Evolutionary conservation across 192 early-diverging fungal species (phyloP).

Genomic region (Diversispora epigaea): DNA sequence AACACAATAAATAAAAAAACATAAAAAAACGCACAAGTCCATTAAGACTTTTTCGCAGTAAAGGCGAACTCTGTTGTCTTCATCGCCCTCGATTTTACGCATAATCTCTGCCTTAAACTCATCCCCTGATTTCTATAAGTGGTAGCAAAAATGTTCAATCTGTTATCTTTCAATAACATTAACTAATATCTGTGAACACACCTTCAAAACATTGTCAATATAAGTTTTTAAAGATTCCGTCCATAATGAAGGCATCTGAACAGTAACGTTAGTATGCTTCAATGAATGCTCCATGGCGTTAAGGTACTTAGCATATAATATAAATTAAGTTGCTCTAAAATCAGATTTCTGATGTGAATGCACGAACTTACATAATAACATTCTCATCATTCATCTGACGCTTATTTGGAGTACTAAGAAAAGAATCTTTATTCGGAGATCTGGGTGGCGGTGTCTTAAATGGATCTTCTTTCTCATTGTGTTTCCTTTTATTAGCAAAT

Average conservation of each 20-base stretch:
- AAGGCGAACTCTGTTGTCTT: slow-evolving; percentile 5
- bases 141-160: not conserved
- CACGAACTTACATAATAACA: slow-evolving; percentile 20
- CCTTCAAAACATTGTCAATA: not conserved
- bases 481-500: not conserved
- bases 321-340: slow-evolving; percentile 1
- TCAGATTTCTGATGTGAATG: not conserved
- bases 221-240: not conserved
- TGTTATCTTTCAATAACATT: slow-evolving; percentile 1
- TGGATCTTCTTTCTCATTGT: not conserved
- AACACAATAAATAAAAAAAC: not conserved
- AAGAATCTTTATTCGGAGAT: not conserved
- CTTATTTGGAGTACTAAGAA: slow-evolving; percentile 15
- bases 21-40: slow-evolving; percentile 22
- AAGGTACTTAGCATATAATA: slow-evolving; percentile 15
- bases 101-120: slow-evolving; percentile 26
- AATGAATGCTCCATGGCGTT: slow-evolving; percentile 18
- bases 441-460: not conserved
- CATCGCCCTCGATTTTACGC: slow-evolving; percentile 19
- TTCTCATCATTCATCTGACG: slow-evolving; percentile 14
- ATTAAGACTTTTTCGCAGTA: slow-evolving; percentile 30
- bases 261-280: not conserved
- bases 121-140: slow-evolving; percentile 23
- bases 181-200: slow-evolving; percentile 2
- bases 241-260: not conserved